Base-by-base conservation (phyloP, 495 filamentous ascomycete genomes). In the Tuber microsphaerosporum region DNA sequence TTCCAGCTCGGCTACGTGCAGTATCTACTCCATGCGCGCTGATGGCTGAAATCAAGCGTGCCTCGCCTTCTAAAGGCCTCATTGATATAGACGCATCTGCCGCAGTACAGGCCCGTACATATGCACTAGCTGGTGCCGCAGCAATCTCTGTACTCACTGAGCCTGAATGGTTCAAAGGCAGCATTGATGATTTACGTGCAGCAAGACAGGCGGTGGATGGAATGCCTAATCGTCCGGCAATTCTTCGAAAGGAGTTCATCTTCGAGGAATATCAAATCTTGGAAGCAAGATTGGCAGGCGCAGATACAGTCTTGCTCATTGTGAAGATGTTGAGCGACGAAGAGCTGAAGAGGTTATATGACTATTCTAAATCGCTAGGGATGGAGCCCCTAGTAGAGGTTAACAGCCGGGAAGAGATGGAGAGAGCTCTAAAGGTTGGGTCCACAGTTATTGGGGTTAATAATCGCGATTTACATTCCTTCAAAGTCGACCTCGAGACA, bases 321-420 rank as follows among this genome's bases (percentile, higher is more conserved):
- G 96, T 99, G 16, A 99, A 99, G 86, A 98, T 99, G 96, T 89
- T 99, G 16, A 90, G 92, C 75, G 84, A 88, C 46, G 89, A 88
- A 45, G 86, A 91, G n/a, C 87, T 99, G 26, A 89, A 88, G 74
- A 86, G 90, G 70, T 86, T 99, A 31, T 98, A 97, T 84, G 85
- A 89, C 45, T 98, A 97, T 84, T 97, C 93, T 6, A 88, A 90
- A 71, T 92, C 91, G 20, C 88, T 99, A 2, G 94, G 94, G 42
- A 99, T 99, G 95, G 96, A 98, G 84, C 95, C 95, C 34, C 84
- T 99, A 22, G 96, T 99, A 41, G 95, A 99, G 83, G 95, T 99
- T 34, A 96, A 99, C 80, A 98, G 91, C 31, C 88, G 90, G 1
- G 93, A 94, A 56, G 95, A 99, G 85, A 98, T 97, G 94, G 85